Percentiles rank a stretch among this genome's conserved stretches.
These are phyloP conservation scores for Zygoascus biomembranicola DNA, from an alignment of 805 yeast species.

Conservation along the genomic window DNA sequence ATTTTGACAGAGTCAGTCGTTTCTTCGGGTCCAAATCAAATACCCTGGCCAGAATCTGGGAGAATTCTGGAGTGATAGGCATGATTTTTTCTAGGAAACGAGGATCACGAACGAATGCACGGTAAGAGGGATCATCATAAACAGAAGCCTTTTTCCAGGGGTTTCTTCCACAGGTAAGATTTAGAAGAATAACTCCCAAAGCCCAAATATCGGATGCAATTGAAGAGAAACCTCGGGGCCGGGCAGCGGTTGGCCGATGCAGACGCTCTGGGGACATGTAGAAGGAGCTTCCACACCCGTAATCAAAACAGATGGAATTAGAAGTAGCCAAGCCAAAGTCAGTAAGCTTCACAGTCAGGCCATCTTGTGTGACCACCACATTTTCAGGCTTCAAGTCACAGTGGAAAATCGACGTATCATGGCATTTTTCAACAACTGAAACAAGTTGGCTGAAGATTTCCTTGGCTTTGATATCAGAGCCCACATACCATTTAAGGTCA, in stretches of 20 bases:
- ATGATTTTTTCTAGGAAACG: conserved; percentile 53
- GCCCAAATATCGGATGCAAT: conserved; percentile 83
- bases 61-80: conserved; percentile 63
- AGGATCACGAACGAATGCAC: conserved; percentile 49
- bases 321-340: conserved; percentile 85
- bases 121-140: conserved; percentile 52
- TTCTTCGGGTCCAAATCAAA: conserved; percentile 8
- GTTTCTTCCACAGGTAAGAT: conserved; percentile 73
- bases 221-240: conserved; percentile 44
- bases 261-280: conserved; percentile 83
- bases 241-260: conserved; percentile 7
- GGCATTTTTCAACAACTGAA: conserved; percentile 73
- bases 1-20: conserved; percentile 10
- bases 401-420: conserved; percentile 69
- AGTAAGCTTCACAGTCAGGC: conserved; percentile 48
- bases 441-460: conserved; percentile 61
- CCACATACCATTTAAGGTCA: conserved; percentile 44
- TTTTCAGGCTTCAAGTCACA: conserved; percentile 93
- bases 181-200: conserved; percentile 69
- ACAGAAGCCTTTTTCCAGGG: conserved; percentile 83
- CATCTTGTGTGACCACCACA: conserved; percentile 53
- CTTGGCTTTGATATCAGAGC: conserved; percentile 41
- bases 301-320: conserved; percentile 52
- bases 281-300: conserved; percentile 79
- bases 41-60: conserved; percentile 17